Evolutionary conservation across 2,329 filamentous ascomycete species (phyloP).

Genomic region (Pseudogymnoascus sp.): DNA sequence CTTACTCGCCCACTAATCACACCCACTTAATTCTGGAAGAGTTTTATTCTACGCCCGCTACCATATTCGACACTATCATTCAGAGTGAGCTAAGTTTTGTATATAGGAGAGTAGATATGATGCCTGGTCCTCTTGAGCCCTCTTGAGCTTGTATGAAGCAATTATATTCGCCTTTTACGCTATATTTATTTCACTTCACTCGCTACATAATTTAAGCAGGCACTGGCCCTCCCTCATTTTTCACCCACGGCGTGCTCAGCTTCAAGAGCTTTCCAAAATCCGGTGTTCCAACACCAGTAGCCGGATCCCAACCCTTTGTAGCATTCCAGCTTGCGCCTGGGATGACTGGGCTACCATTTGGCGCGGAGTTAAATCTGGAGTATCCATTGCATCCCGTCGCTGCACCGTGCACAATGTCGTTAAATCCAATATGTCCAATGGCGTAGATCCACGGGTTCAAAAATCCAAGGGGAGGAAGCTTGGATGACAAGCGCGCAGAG

Average conservation of each 20-base stretch:
- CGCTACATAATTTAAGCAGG: not conserved
- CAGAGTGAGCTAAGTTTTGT: not conserved
- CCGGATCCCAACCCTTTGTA: slow-evolving; percentile 37
- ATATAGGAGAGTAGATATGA: not conserved
- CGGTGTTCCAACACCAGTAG: slow-evolving; percentile 38
- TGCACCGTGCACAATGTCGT: slow-evolving; percentile 35
- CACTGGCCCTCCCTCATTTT: slow-evolving; percentile 14
- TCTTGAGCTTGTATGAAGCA: not conserved
- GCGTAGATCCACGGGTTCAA: slow-evolving; percentile 54
- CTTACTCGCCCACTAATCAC: not conserved
- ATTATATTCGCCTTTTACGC: not conserved
- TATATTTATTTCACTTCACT: not conserved
- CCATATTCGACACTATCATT: not conserved
- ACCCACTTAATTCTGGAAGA: not conserved
- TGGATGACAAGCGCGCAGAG: slow-evolving; percentile 33
- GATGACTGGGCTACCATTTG: slow-evolving; percentile 21
- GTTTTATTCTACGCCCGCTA: not conserved
- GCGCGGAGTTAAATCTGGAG: slow-evolving; percentile 11
- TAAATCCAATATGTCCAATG: slow-evolving; percentile 39
- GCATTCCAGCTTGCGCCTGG: slow-evolving; percentile 34
- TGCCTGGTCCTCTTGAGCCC: not conserved
- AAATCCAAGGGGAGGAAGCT: slow-evolving; percentile 42
- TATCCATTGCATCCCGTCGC: slow-evolving; percentile 29
- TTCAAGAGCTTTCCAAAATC: slow-evolving; percentile 22
- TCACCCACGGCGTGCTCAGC: slow-evolving; percentile 16